phyloP scores from a whole-genome alignment of 257 asterid genomes.

The Solanum rostratum region DNA sequence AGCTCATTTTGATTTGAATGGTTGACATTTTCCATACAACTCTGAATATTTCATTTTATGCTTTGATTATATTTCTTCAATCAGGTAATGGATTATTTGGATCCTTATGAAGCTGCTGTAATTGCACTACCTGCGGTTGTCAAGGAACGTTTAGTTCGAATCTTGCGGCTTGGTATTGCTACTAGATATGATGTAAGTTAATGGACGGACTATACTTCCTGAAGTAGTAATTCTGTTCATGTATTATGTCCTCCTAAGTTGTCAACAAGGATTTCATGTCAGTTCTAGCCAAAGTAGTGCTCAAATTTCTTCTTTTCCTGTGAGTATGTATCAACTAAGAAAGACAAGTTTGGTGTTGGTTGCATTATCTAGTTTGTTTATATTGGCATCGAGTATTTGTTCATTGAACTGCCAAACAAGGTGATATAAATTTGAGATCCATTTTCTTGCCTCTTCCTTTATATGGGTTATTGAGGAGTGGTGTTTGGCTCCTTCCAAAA shows the following conservation, averaged over 20 bases:
- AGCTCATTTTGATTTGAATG: neutral
- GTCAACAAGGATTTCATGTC: neutral
- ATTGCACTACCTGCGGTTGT: slow-evolving; percentile 60
- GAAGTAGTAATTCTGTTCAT: neutral
- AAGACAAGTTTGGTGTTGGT: neutral
- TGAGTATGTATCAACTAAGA: neutral
- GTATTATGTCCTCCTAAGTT: neutral
- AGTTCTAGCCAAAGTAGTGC: neutral
- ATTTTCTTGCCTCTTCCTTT: neutral
- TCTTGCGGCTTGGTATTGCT: slow-evolving; percentile 83
- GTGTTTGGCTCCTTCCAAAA: neutral
- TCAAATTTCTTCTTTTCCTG: neutral
- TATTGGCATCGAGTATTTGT: neutral
- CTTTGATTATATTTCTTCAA: neutral
- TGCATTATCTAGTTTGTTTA: neutral
- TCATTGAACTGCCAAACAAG: neutral
- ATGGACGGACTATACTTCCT: neutral
- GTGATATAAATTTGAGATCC: neutral
- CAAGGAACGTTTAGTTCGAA: slow-evolving; percentile 81
- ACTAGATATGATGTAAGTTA: slow-evolving; percentile 77
- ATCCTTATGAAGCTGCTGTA: slow-evolving; percentile 82
- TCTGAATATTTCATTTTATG: neutral
- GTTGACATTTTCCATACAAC: neutral
- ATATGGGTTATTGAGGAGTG: neutral
- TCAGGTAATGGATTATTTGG: slow-evolving; percentile 40